Evolutionary conservation across 176 grass and related monocot genomes (phyloP).

Genomic region (Triticum timopheevii): DNA sequence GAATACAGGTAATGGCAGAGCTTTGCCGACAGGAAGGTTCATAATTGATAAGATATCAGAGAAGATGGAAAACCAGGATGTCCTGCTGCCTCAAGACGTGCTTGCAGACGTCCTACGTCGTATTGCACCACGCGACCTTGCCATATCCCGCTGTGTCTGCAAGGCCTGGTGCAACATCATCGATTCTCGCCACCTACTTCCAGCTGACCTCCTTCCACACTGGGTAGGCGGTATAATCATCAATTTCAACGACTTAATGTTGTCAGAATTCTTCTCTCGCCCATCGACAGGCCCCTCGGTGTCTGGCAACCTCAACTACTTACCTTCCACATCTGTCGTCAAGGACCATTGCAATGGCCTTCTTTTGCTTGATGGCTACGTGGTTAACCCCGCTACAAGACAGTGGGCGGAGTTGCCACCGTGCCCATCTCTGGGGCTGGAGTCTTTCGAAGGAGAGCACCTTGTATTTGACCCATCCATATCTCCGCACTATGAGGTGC

Average conservation of each 20-base stretch:
- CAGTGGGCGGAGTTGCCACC: background rate
- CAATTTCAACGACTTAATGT: background rate
- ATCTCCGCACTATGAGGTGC: background rate
- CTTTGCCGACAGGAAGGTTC: background rate
- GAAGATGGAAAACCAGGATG: background rate
- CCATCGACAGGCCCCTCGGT: background rate
- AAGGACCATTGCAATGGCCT: background rate
- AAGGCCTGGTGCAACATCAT: background rate
- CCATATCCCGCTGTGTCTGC: background rate
- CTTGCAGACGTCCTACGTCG: background rate
- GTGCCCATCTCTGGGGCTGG: background rate
- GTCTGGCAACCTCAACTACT: background rate
- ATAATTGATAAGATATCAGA: background rate
- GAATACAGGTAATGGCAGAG: background rate
- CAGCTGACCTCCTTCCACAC: background rate
- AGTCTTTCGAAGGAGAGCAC: background rate
- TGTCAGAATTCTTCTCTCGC: background rate
- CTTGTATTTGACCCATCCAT: background rate
- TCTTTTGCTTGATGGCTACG: background rate
- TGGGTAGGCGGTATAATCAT: background rate
- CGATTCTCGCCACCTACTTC: background rate
- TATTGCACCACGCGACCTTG: background rate
- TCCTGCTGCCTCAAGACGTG: background rate
- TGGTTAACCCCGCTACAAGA: background rate
- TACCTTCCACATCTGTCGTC: background rate